A percentile compares a stretch with the other conserved stretches of the same genome.
These are phyloP conservation scores for Alloteropsis angusta DNA, from an alignment of 202 grass and related monocot species.

Conservation along the genomic window DNA sequence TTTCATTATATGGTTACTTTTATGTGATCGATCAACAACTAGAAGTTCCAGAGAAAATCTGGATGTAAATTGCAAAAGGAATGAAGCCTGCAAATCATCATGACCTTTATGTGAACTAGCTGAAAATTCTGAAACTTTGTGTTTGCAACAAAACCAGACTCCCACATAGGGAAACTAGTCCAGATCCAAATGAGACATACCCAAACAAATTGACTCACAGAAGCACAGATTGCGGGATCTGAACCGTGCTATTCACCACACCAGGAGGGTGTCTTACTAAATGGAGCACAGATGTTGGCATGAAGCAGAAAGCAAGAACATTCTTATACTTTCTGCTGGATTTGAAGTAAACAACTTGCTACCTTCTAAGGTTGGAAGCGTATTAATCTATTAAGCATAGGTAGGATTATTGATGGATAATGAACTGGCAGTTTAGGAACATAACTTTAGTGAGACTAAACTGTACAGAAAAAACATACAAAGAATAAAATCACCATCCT, in stretches of 20 bases:
- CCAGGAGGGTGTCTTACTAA: not conserved
- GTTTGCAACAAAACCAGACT: not conserved
- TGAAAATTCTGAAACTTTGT: conserved; percentile 2
- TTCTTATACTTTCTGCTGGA: not conserved
- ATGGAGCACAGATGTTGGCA: not conserved
- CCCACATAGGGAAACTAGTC: not conserved
- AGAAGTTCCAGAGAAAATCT: not conserved
- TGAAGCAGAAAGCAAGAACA: conserved; percentile 8
- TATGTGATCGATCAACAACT: not conserved
- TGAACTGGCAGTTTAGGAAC: conserved; percentile 12
- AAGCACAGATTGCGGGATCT: not conserved
- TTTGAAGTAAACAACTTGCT: not conserved
- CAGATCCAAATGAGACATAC: not conserved
- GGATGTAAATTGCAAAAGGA: not conserved
- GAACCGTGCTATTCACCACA: conserved; percentile 4
- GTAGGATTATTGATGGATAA: not conserved
- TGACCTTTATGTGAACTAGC: not conserved
- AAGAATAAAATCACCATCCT: not conserved
- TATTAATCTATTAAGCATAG: too few species aligned
- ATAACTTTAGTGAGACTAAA: not conserved
- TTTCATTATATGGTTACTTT: not conserved
- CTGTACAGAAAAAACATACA: not conserved
- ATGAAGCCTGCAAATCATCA: not conserved
- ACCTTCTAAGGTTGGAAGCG: not conserved
- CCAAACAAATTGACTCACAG: not conserved